These are phyloP conservation scores for Yamadazyma nakazawae DNA, from an alignment of 805 yeast species.

Conservation along the genomic window DNA sequence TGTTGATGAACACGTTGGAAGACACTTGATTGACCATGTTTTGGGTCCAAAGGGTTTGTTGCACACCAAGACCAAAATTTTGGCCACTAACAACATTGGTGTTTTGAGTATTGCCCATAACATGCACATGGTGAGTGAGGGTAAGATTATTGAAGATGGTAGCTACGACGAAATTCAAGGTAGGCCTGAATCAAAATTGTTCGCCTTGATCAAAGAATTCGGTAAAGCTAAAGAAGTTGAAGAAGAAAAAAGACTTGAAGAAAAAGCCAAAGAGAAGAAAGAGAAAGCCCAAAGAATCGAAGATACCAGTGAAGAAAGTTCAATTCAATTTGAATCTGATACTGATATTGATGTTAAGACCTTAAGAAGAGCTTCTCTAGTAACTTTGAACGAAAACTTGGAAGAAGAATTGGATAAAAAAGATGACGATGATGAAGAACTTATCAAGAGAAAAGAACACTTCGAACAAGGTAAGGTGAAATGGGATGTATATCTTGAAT, in stretches of 20 bases:
- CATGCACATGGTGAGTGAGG: slow-evolving; percentile 66
- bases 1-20: slow-evolving; percentile 96
- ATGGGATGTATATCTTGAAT: slow-evolving; percentile 77
- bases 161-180: slow-evolving; percentile 51
- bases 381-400: slow-evolving; percentile 37
- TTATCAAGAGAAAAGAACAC: slow-evolving; percentile 61
- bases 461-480: slow-evolving; percentile 92
- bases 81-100: slow-evolving; percentile 84
- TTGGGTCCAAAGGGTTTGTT: slow-evolving; percentile 79
- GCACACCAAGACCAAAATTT: slow-evolving; percentile 65
- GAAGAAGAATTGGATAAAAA: slow-evolving; percentile 32
- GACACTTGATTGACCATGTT: slow-evolving; percentile 77
- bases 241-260: slow-evolving; percentile 12
- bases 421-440: slow-evolving; percentile 34
- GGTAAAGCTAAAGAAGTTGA: slow-evolving; percentile 37
- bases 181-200: slow-evolving; percentile 46
- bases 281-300: slow-evolving; percentile 5
- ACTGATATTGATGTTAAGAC: slow-evolving; percentile 27
- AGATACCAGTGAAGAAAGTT: slow-evolving; percentile 14
- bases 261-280: slow-evolving; percentile 21
- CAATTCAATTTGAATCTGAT: slow-evolving; percentile 32
- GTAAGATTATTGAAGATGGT: slow-evolving; percentile 66
- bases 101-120: slow-evolving; percentile 74
- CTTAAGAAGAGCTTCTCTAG: slow-evolving; percentile 65
- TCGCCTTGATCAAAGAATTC: slow-evolving; percentile 56